Evolutionary conservation across 2,329 filamentous ascomycete genomes (phyloP).

Genomic region (Beauveria sp.): DNA sequence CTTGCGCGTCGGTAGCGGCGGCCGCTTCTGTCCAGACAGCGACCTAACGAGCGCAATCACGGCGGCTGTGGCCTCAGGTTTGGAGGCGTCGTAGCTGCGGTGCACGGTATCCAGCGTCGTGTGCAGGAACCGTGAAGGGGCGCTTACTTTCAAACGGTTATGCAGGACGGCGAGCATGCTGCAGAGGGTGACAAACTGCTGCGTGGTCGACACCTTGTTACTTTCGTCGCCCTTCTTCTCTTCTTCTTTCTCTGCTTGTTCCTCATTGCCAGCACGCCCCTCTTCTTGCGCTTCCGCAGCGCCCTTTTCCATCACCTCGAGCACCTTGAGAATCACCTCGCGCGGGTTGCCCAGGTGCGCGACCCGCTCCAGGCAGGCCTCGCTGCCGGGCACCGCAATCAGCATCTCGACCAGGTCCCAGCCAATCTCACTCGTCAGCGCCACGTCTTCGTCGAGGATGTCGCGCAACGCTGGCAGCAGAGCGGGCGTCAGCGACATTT

Average conservation of each 20-base stretch:
- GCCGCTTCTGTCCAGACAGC: conserved; percentile 59
- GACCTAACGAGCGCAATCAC: conserved; percentile 65
- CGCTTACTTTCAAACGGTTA: conserved; percentile 66
- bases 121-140: conserved; percentile 70
- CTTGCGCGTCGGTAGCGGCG: conserved; percentile 50
- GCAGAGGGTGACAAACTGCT: conserved; percentile 61
- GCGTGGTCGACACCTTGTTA: conserved; percentile 23
- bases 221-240: conserved; percentile 21
- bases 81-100: conserved; percentile 54
- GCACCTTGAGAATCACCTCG: conserved; percentile 74
- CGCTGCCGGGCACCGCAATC: conserved; percentile 58
- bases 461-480: conserved; percentile 61
- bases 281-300: conserved; percentile 24
- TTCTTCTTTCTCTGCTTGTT: background rate
- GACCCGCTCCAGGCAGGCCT: conserved; percentile 64
- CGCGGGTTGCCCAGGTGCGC: conserved; percentile 71
- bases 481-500: conserved; percentile 61
- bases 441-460: conserved; percentile 61
- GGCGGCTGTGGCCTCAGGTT: conserved; percentile 60
- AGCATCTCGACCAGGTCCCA: conserved; percentile 78
- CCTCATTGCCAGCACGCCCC: too few species aligned
- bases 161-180: conserved; percentile 68
- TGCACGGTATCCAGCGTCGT: conserved; percentile 67
- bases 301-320: conserved; percentile 58
- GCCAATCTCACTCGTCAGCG: conserved; percentile 67